Evolutionary conservation across 345 rosid genomes (phyloP).

Genomic region (Eutrema heterophyllum): DNA sequence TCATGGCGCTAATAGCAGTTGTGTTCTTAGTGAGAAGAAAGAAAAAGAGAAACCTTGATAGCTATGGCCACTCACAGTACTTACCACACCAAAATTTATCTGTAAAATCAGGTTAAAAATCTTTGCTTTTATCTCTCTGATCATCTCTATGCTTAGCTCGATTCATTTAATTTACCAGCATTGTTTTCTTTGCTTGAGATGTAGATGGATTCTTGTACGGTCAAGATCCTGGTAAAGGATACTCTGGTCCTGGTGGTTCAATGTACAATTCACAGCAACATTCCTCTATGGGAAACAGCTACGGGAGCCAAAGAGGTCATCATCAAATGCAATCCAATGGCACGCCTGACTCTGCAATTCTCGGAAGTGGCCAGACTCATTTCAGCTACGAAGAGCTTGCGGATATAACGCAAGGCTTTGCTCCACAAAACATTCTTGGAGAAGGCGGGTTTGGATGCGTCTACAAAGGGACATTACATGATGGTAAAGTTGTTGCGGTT

Average conservation of each 20-base stretch:
- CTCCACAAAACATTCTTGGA: conserved; percentile 65
- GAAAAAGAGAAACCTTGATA: conserved; percentile 35
- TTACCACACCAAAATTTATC: conserved; percentile 47
- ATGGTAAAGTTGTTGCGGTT: conserved; percentile 69
- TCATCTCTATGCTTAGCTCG: background rate
- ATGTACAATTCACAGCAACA: conserved; percentile 42
- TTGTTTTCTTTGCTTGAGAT: background rate
- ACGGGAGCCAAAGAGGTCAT: conserved; percentile 41
- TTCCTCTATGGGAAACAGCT: conserved; percentile 36
- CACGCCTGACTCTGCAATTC: conserved; percentile 42
- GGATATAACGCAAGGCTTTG: conserved; percentile 74
- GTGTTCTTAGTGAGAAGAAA: conserved; percentile 37
- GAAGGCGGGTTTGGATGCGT: conserved; percentile 98
- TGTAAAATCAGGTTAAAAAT: conserved; percentile 47
- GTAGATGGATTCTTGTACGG: conserved; percentile 52
- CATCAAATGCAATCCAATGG: conserved; percentile 27
- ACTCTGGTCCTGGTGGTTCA: conserved; percentile 32
- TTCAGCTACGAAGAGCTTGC: conserved; percentile 73
- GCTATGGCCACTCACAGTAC: conserved; percentile 31
- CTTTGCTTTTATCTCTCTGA: background rate
- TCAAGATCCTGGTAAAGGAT: conserved; percentile 33
- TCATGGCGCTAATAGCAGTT: conserved; percentile 47
- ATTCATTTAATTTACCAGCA: background rate
- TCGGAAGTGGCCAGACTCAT: conserved; percentile 46
- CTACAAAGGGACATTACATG: conserved; percentile 50